phyloP scores from a whole-genome alignment of 108 stramenopile genomes.

The Schizochytrium sp. region DNA sequence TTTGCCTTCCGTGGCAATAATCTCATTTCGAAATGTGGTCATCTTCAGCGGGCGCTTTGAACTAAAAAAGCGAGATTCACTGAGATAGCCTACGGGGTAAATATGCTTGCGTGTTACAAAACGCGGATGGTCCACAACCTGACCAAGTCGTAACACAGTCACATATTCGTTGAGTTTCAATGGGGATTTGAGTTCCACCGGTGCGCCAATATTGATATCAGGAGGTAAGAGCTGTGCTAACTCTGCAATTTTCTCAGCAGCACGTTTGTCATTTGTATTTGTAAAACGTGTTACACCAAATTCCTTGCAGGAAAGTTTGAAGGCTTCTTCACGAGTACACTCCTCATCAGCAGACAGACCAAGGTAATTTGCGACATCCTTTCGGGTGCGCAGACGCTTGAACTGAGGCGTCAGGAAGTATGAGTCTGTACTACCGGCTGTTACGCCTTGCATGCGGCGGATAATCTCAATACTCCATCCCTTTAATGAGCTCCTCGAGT shows the following conservation, averaged over 20 bases:
- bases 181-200: background rate
- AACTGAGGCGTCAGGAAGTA: slow-evolving; percentile 49
- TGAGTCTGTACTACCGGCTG: background rate
- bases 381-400: slow-evolving; percentile 8
- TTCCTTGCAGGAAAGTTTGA: background rate
- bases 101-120: slow-evolving; percentile 39
- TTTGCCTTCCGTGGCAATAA: background rate
- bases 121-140: slow-evolving; percentile 27
- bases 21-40: slow-evolving; percentile 24
- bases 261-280: background rate
- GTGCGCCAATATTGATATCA: background rate
- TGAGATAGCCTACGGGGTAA: background rate
- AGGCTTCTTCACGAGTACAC: background rate
- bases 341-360: slow-evolving; percentile 5
- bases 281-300: background rate
- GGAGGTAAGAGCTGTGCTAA: background rate
- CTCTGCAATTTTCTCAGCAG: background rate
- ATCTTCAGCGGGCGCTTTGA: slow-evolving; percentile 15
- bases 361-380: slow-evolving; percentile 11
- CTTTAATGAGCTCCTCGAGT: background rate
- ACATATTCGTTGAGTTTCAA: slow-evolving; percentile 27
- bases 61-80: background rate
- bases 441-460: slow-evolving; percentile 20
- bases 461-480: slow-evolving; percentile 49
- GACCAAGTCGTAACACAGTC: slow-evolving; percentile 15